Base-by-base conservation (phyloP, 345 rosid species). In the Eucalyptus cloeziana region DNA sequence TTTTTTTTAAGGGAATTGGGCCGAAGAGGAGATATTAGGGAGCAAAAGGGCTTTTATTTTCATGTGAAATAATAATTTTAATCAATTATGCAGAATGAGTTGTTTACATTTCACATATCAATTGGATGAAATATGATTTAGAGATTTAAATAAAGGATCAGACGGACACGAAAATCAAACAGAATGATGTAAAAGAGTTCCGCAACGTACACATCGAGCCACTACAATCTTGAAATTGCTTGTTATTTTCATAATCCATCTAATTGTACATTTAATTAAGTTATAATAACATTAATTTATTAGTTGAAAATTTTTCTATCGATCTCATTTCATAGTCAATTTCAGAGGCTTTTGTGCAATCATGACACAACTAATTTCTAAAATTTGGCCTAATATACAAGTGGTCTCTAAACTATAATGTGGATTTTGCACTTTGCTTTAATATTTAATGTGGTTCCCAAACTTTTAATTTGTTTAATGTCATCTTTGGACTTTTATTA, bases 381-480 rank as follows among this genome's bases (percentile, higher is more conserved):
- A 52, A 21, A 21, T 1, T 52, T 21, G 1, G 25, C 4, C 2
- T 52, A 8, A 52, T 52, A 52, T 52, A 52, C 25, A 8, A 19
- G 10, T 56, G 30, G 13, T 56, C 62, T 56, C 0, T 0, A 0
- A 24, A 56, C 1, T 56, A 22, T 56, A 56, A 56, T 56, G 1
- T 56, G 11, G 25, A 52, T 52, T 52, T 52, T 52, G 58, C 58
- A 21, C 10, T 52, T 52, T 21, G 10, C 0, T 0, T 21, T 52
- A 21, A 21, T 52, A 52, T 19, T 52, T 25, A 52, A 52, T 52
- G 0, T 52, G 2, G 1, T 52, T 0, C 0, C 0, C 8, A 3
- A 21, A 52, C 0, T 52, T 52, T 52, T 52, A 52, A 52, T 52
- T 52, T 21, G 0, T 52, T 52, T 52, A 52, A 52, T 52, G 0